A percentile compares a stretch with the other conserved stretches of the same genome.
phyloP scores from a whole-genome alignment of 805 yeast genomes.

The Saccharomycopsis capsularis region DNA sequence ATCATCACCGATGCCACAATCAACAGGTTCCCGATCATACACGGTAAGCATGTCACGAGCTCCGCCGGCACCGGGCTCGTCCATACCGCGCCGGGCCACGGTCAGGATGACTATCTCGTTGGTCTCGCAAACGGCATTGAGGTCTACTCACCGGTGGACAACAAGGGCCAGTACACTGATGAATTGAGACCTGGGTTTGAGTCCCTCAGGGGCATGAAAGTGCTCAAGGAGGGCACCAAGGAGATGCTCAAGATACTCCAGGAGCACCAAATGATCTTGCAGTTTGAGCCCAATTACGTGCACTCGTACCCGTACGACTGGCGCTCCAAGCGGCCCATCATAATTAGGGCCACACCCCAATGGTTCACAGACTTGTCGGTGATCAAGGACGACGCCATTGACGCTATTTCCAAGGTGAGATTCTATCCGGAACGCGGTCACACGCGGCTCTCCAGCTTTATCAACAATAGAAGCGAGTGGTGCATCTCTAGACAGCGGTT shows the following conservation, averaged over 20 bases:
- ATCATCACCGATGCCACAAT: slow-evolving; percentile 31
- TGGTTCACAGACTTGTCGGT: slow-evolving; percentile 87
- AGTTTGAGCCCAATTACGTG: slow-evolving; percentile 42
- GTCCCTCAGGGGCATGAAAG: slow-evolving; percentile 48
- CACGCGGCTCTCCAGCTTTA: slow-evolving; percentile 64
- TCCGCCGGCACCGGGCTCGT: slow-evolving; percentile 91
- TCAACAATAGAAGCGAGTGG: slow-evolving; percentile 84
- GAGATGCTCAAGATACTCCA: slow-evolving; percentile 39
- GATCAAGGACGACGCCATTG: slow-evolving; percentile 56
- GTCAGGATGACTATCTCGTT: slow-evolving; percentile 80
- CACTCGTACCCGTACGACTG: slow-evolving; percentile 97
- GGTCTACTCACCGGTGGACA: slow-evolving; percentile 74
- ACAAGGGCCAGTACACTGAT: slow-evolving; percentile 55
- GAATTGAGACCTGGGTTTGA: slow-evolving; percentile 44
- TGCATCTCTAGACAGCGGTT: slow-evolving; percentile 92
- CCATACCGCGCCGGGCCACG: slow-evolving; percentile 98
- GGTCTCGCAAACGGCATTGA: slow-evolving; percentile 52
- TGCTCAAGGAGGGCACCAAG: slow-evolving; percentile 52
- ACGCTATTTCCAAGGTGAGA: slow-evolving; percentile 51
- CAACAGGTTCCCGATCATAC: slow-evolving; percentile 49
- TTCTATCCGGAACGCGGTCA: slow-evolving; percentile 72
- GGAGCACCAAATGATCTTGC: slow-evolving; percentile 39
- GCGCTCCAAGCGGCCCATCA: slow-evolving; percentile 94
- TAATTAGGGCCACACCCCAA: slow-evolving; percentile 91
- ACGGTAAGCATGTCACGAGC: slow-evolving; percentile 76